These are phyloP conservation scores for Penicillium parvum DNA, from an alignment of 495 filamentous ascomycete species.

Conservation along the genomic window DNA sequence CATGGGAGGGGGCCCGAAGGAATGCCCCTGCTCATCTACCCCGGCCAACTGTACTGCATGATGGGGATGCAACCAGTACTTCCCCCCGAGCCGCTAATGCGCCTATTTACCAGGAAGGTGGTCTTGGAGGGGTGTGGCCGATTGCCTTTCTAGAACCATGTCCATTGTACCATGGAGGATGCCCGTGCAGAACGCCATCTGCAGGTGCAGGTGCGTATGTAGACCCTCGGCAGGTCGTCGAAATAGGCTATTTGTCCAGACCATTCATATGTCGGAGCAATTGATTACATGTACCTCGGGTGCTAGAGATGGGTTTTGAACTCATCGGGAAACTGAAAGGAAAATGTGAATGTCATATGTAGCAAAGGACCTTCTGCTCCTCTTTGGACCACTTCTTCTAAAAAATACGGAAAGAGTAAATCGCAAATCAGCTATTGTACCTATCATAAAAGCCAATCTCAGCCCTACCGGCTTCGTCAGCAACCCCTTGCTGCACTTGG, in stretches of 20 bases:
- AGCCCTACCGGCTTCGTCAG: slow-evolving; percentile 12
- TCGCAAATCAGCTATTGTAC: slow-evolving; percentile 5
- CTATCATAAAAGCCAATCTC: slow-evolving; percentile 7
- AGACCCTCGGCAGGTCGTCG: slow-evolving; percentile 1
- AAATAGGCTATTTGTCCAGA: neutral
- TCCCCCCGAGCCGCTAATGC: slow-evolving; percentile 39
- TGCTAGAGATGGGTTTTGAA: no score
- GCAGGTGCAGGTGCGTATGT: slow-evolving; percentile 3
- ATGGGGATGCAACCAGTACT: slow-evolving; percentile 26
- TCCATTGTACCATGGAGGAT: neutral
- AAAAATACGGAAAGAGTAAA: no score
- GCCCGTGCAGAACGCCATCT: neutral
- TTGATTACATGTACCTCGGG: no score
- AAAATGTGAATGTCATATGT: neutral
- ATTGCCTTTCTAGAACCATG: slow-evolving; percentile 28
- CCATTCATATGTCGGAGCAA: no score
- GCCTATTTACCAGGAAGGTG: slow-evolving; percentile 18
- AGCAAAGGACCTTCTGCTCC: neutral
- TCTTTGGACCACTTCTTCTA: no score
- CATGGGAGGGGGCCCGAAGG: neutral
- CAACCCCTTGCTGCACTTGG: slow-evolving; percentile 6
- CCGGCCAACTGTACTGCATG: slow-evolving; percentile 18
- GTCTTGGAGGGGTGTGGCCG: slow-evolving; percentile 15
- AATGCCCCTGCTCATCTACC: slow-evolving; percentile 4
- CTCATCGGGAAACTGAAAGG: no score